Percentiles rank a stretch among this genome's conserved stretches.
Conservation (phyloP, 345 rosid species). For the Ricinus communis region DNA sequence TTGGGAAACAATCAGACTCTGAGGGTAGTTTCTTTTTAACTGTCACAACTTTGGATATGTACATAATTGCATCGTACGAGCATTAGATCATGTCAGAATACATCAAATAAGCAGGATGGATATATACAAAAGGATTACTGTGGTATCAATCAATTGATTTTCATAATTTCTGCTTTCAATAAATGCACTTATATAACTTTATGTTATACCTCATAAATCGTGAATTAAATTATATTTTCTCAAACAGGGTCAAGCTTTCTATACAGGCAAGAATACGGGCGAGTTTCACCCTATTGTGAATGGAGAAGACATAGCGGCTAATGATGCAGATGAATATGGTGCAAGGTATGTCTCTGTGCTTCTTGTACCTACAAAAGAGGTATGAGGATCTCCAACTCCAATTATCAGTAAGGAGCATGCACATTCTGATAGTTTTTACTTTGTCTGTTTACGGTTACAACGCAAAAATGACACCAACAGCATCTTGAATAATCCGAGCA, state of each 20-base stretch:
- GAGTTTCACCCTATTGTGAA: slow-evolving; percentile 45
- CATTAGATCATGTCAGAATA: background rate
- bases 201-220: background rate
- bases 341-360: slow-evolving; percentile 36
- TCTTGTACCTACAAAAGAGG: background rate
- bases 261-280: slow-evolving; percentile 32
- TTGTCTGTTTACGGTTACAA: too few relatives aligned
- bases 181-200: background rate
- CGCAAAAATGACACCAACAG: too few relatives aligned
- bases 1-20: slow-evolving; percentile 30
- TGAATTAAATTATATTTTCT: slow-evolving; percentile 14
- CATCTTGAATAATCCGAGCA: too few relatives aligned
- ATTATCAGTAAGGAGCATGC: background rate
- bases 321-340: slow-evolving; percentile 31
- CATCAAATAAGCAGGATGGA: background rate
- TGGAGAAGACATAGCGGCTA: slow-evolving; percentile 45
- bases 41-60: background rate
- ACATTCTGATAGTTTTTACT: slow-evolving; percentile 4
- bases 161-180: background rate
- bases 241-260: slow-evolving; percentile 52
- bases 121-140: too few relatives aligned
- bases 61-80: background rate
- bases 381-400: background rate
- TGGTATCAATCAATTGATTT: too few relatives aligned
- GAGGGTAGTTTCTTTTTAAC: slow-evolving; percentile 28